These are phyloP conservation scores for Lasiodiplodia theobromae DNA, from an alignment of 2,329 filamentous ascomycete species.

Conservation along the genomic window DNA sequence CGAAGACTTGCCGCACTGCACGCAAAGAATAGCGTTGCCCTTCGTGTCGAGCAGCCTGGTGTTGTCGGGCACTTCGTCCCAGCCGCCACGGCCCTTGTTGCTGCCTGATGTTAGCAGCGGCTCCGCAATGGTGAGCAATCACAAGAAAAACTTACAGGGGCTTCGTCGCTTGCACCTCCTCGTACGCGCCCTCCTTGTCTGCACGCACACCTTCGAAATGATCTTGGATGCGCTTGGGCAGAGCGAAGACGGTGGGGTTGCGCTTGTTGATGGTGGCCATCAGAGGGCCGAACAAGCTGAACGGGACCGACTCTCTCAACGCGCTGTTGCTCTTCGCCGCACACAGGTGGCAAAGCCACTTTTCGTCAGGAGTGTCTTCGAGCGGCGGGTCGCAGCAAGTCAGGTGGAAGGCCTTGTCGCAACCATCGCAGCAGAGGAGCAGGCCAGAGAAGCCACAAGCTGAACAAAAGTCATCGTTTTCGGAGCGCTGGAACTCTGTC, in stretches of 20 bases:
- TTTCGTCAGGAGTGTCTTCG: slow-evolving; percentile 40
- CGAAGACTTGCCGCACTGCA: slow-evolving; percentile 73
- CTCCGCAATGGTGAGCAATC: slow-evolving; percentile 21
- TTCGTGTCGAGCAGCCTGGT: slow-evolving; percentile 75
- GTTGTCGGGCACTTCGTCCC: slow-evolving; percentile 49
- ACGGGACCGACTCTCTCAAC: slow-evolving; percentile 54
- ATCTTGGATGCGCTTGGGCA: slow-evolving; percentile 74
- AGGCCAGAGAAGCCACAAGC: slow-evolving; percentile 84
- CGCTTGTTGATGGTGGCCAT: slow-evolving; percentile 70
- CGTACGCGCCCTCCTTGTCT: slow-evolving; percentile 79
- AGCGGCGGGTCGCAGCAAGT: slow-evolving; percentile 84
- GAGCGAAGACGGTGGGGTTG: slow-evolving; percentile 73
- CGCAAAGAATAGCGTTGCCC: slow-evolving; percentile 78
- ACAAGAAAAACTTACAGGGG: slow-evolving; percentile 32
- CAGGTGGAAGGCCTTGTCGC: slow-evolving; percentile 88
- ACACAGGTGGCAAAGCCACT: slow-evolving; percentile 84
- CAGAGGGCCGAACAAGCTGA: slow-evolving; percentile 64
- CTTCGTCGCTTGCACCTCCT: slow-evolving; percentile 59
- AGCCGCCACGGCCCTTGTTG: slow-evolving; percentile 49
- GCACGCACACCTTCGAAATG: slow-evolving; percentile 82
- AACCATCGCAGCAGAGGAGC: slow-evolving; percentile 93
- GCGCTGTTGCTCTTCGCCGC: slow-evolving; percentile 51
- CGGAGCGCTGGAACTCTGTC: slow-evolving; percentile 48
- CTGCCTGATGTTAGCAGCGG: slow-evolving; percentile 41
- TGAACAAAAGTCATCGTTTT: slow-evolving; percentile 91